Percentiles rank a stretch among this genome's conserved stretches.
Evolutionary conservation across 2,329 filamentous ascomycete genomes (phyloP).

Genomic region (Cladobotryum protrusum): DNA sequence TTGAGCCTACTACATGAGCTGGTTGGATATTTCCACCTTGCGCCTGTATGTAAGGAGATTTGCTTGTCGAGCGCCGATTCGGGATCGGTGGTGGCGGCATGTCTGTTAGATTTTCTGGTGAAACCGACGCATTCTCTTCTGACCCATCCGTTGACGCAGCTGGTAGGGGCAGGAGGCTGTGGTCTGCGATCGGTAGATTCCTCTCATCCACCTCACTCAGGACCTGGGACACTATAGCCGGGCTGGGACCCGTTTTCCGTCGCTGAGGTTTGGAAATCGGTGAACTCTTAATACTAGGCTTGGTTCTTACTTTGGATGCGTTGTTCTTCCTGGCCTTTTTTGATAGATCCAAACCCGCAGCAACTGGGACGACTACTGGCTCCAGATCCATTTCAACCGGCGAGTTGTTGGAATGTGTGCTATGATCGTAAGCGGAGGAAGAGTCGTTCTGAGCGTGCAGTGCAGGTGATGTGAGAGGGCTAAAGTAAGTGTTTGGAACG

Average conservation of each 20-base stretch:
- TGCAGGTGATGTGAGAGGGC: constrained; percentile 74
- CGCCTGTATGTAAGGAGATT: constrained; percentile 61
- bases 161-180: constrained; percentile 32
- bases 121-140: constrained; percentile 60
- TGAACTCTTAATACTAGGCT: constrained; percentile 58
- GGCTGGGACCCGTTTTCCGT: constrained; percentile 46
- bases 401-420: constrained; percentile 43
- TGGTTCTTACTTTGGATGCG: constrained; percentile 44
- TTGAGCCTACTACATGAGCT: neutral
- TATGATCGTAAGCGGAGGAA: constrained; percentile 39
- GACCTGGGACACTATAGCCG: constrained; percentile 50
- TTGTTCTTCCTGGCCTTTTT: constrained; percentile 50
- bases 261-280: constrained; percentile 65
- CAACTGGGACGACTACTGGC: constrained; percentile 28
- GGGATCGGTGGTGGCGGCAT: constrained; percentile 66
- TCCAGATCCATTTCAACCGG: constrained; percentile 54
- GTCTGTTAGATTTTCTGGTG: constrained; percentile 56
- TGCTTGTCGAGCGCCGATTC: constrained; percentile 55
- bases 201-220: constrained; percentile 47
- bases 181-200: constrained; percentile 26
- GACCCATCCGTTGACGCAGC: constrained; percentile 46
- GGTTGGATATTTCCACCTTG: constrained; percentile 34
- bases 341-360: constrained; percentile 41
- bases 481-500: constrained; percentile 70
- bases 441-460: constrained; percentile 64